Base-by-base conservation (phyloP, 2,329 filamentous ascomycete species). In the Periglandula ipomoeae region DNA sequence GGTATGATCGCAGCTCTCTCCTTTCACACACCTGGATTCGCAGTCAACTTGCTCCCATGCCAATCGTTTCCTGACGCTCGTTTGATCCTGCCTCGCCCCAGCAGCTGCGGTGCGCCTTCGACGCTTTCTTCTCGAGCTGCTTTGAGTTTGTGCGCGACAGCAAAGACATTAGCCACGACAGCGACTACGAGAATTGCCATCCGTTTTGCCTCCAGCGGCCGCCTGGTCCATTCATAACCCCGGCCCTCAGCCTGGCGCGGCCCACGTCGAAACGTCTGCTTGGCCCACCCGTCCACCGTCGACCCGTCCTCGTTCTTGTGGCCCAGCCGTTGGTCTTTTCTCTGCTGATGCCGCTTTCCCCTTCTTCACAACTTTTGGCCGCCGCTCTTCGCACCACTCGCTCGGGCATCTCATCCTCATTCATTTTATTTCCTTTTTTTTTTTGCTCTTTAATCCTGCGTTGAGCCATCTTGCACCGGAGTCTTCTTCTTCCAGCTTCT, bases 311-410 rank as follows among this genome's bases (percentile, higher is more conserved):
- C 26, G 26, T 38, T 17, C 22, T 46, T 37, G 24, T 40, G 37
- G 49, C 42, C 42, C 47, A 15, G 47, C 47, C 43, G 48, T 47
- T 50, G 32, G 44, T 20, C 22, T 17, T n/a, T 50, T 44, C 23
- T 35, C 44, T 45, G 23, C 41, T 30, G 17, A 46, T 42, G 40
- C 45, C 34, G 44, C n/a, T 42, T 42, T 17, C 30, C 39, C 38
- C 38, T 35, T 24, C 41, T 45, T 41, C 13, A 26, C 37, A 35
- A 24, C 40, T 19, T 44, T 35, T 41, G 20, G 11, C 30, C 30
- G 43, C 27, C 10, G 9, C 13, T 46, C 27, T 42, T 42, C 41
- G 17, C 46, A 45, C n/a, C 41, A 32, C 26, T 48, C 41, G 27
- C 46, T 37, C 27, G 26, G 35, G 46, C 46, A 38, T 34, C 22